These are phyloP conservation scores for Xylaria grammica DNA, from an alignment of 495 filamentous ascomycete genomes.

Conservation along the genomic window DNA sequence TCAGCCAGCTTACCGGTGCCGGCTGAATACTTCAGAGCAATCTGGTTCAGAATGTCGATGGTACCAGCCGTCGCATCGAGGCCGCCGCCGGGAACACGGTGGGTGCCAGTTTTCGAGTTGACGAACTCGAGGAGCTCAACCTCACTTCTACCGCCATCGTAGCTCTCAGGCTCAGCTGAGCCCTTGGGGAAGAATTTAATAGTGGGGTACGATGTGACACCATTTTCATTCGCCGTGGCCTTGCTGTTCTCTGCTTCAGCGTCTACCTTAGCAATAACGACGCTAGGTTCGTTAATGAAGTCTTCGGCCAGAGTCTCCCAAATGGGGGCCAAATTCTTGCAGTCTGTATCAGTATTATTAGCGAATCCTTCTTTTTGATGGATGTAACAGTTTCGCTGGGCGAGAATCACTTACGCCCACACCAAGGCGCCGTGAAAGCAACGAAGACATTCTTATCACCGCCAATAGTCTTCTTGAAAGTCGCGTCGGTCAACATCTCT, in stretches of 20 bases:
- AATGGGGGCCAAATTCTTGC: conserved; percentile 88
- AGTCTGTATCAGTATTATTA: conserved; percentile 71
- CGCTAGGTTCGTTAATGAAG: conserved; percentile 75
- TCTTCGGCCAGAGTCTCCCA: conserved; percentile 88
- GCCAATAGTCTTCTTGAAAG: conserved; percentile 79
- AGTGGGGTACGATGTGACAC: conserved; percentile 86
- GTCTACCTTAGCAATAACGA: conserved; percentile 93
- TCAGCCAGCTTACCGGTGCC: conserved; percentile 62
- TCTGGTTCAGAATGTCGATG: conserved; percentile 72
- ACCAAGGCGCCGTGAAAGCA: conserved; percentile 97
- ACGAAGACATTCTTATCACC: conserved; percentile 90
- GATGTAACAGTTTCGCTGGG: not conserved
- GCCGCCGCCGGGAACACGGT: conserved; percentile 81
- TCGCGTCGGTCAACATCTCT: conserved; percentile 76
- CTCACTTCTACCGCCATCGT: conserved; percentile 80
- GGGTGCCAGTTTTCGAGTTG: conserved; percentile 87
- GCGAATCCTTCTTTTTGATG: conserved; percentile 18
- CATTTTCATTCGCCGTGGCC: conserved; percentile 74
- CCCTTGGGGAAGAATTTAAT: conserved; percentile 98
- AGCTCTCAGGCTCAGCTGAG: conserved; percentile 71
- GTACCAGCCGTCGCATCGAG: conserved; percentile 83
- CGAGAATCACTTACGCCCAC: conserved; percentile 77
- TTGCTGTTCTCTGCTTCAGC: conserved; percentile 86
- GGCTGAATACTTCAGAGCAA: conserved; percentile 70
- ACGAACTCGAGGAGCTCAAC: conserved; percentile 78